These are phyloP conservation scores for Eleusine indica DNA, from an alignment of 176 grass and related monocot genomes.

Conservation along the genomic window DNA sequence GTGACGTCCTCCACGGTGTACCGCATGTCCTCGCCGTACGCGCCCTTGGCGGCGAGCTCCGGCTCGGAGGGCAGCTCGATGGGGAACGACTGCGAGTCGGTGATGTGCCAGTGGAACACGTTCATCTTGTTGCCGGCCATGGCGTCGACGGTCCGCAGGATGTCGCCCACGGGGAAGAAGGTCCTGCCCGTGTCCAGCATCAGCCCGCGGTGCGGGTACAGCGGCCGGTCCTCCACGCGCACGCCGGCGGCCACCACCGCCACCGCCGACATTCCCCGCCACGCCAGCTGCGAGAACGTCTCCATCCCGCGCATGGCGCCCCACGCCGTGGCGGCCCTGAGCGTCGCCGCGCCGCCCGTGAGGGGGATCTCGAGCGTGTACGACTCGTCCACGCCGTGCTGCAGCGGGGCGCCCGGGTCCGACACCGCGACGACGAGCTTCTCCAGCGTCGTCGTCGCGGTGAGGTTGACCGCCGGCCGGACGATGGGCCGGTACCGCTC, in stretches of 20 bases:
- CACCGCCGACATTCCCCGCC: slow-evolving; percentile 1
- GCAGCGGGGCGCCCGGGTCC: slow-evolving; percentile 61
- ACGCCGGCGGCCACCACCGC: slow-evolving; percentile 57
- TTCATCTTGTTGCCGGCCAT: slow-evolving; percentile 97
- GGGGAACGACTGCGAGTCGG: slow-evolving; percentile 92
- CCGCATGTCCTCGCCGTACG: slow-evolving; percentile 68
- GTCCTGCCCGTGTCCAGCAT: slow-evolving; percentile 76
- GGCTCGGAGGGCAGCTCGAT: slow-evolving; percentile 77
- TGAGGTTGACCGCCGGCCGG: slow-evolving; percentile 50
- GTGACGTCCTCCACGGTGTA: slow-evolving; percentile 72
- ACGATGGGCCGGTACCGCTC: slow-evolving; percentile 66
- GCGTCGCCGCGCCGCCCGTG: slow-evolving; percentile 21
- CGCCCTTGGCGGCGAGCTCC: slow-evolving; percentile 60
- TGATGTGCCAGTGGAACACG: slow-evolving; percentile 99
- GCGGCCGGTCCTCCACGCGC: slow-evolving; percentile 60
- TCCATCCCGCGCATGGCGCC: slow-evolving; percentile 94
- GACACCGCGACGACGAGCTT: slow-evolving; percentile 48
- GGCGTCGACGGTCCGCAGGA: slow-evolving; percentile 80
- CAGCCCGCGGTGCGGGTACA: slow-evolving; percentile 78
- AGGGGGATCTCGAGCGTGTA: slow-evolving; percentile 62
- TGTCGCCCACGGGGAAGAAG: slow-evolving; percentile 68
- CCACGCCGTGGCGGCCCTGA: slow-evolving; percentile 72
- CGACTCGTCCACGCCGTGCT: slow-evolving; percentile 72
- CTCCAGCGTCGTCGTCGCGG: slow-evolving; percentile 29
- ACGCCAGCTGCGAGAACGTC: slow-evolving; percentile 81